A percentile compares a stretch with the other conserved stretches of the same genome.
These are phyloP conservation scores for Rhytidhysteron rufulum DNA, from an alignment of 2,329 filamentous ascomycete genomes.

Conservation along the genomic window DNA sequence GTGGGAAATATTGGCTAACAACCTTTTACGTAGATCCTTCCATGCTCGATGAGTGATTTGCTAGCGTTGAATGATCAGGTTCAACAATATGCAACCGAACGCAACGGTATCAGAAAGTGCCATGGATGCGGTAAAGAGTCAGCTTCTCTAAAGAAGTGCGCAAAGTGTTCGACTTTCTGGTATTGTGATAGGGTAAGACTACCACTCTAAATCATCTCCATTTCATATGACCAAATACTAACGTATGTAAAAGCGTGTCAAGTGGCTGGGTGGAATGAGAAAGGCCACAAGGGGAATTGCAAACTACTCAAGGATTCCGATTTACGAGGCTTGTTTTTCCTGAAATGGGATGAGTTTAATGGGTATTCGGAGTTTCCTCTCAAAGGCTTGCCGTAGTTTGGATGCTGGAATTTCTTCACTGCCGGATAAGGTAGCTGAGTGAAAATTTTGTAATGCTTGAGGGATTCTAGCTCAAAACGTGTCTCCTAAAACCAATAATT, in stretches of 20 bases:
- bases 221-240: background rate
- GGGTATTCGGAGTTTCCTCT: conserved; percentile 18
- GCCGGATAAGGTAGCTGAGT: no score
- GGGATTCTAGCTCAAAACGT: no score
- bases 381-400: no score
- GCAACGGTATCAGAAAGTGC: conserved; percentile 14
- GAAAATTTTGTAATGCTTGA: no score
- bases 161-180: conserved; percentile 19
- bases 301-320: conserved; percentile 24
- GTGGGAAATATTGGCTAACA: background rate
- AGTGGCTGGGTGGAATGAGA: conserved; percentile 20
- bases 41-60: background rate
- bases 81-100: conserved; percentile 15
- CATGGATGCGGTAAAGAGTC: conserved; percentile 14
- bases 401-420: no score
- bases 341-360: conserved; percentile 22
- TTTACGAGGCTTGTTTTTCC: conserved; percentile 18
- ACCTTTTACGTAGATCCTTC: conserved; percentile 1
- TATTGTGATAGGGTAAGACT: conserved; percentile 20
- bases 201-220: background rate
- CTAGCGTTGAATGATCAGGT: background rate
- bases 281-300: conserved; percentile 24
- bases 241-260: conserved; percentile 19
- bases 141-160: conserved; percentile 12
- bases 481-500: no score